Percentiles rank a stretch among this genome's conserved stretches.
These are phyloP conservation scores for Suillus occidentalis DNA, from an alignment of 768 basidiomycete genomes.

Conservation along the genomic window DNA sequence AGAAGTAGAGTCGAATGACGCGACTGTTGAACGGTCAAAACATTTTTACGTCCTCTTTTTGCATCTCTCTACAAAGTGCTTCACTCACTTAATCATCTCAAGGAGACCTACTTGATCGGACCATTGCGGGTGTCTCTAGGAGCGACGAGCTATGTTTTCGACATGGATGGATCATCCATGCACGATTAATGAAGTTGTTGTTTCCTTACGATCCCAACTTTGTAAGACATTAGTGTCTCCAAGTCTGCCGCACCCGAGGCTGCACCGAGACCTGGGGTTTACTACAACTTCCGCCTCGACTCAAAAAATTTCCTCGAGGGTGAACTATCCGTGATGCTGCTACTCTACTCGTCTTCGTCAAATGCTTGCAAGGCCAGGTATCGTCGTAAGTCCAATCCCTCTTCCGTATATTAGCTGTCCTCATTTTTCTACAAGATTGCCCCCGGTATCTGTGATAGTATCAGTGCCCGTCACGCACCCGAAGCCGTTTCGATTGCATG, in stretches of 20 bases:
- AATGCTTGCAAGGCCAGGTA: constrained; percentile 69
- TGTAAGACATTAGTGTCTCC: neutral
- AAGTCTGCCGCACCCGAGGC: constrained; percentile 13
- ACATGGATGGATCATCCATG: no score
- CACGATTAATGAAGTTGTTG: no score
- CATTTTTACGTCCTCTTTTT: no score
- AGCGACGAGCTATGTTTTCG: no score
- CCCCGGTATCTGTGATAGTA: constrained; percentile 79
- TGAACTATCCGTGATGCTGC: constrained; percentile 65
- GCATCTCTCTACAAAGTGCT: no score
- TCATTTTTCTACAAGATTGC: constrained; percentile 50
- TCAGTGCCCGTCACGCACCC: constrained; percentile 75
- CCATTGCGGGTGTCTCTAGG: no score
- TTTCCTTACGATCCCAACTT: no score
- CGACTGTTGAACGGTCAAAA: no score
- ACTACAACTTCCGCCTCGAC: constrained; percentile 70
- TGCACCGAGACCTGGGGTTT: constrained; percentile 31
- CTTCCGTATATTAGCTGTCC: neutral
- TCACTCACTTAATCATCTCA: no score
- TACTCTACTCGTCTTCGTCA: constrained; percentile 74
- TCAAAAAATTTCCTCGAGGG: constrained; percentile 69
- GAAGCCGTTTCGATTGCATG: constrained; percentile 75
- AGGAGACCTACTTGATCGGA: no score
- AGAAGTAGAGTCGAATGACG: no score
- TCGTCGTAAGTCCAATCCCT: constrained; percentile 53